phyloP scores from a whole-genome alignment of 805 yeast genomes.

The Lachancea waltii region DNA sequence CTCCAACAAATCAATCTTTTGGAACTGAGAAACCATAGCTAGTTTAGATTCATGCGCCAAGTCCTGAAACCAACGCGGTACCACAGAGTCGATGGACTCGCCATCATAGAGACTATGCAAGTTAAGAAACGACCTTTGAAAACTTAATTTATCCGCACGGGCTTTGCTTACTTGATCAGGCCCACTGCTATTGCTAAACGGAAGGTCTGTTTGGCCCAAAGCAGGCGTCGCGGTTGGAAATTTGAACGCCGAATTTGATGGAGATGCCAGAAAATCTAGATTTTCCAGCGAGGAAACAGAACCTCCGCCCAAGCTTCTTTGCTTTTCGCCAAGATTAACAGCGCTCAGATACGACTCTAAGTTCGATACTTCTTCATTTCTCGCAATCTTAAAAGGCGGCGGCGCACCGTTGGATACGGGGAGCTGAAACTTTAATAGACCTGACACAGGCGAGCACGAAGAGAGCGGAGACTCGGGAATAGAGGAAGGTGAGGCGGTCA shows the following conservation, averaged over 20 bases:
- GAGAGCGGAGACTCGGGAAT: conserved; percentile 23
- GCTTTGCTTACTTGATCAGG: too few relatives aligned
- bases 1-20: conserved; percentile 62
- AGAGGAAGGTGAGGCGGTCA: conserved; percentile 2
- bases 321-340: conserved; percentile 24
- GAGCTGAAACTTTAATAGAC: conserved; percentile 28
- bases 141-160: conserved; percentile 18
- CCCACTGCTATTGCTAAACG: background rate
- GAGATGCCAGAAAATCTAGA: background rate
- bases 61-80: conserved; percentile 52
- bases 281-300: conserved; percentile 1
- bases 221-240: conserved; percentile 7
- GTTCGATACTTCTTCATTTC: conserved; percentile 29
- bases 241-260: conserved; percentile 4
- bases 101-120: conserved; percentile 13
- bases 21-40: conserved; percentile 46
- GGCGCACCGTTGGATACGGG: conserved; percentile 20
- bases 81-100: conserved; percentile 16
- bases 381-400: conserved; percentile 22
- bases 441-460: conserved; percentile 29
- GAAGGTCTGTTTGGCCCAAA: background rate
- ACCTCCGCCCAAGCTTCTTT: background rate
- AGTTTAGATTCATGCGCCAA: conserved; percentile 23
- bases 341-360: conserved; percentile 29
- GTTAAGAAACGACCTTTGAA: conserved; percentile 21